These are phyloP conservation scores for Bryoerythrophyllum caledonicum DNA, from an alignment of 225 moss, liverwort and hornwort species.

Conservation along the genomic window DNA sequence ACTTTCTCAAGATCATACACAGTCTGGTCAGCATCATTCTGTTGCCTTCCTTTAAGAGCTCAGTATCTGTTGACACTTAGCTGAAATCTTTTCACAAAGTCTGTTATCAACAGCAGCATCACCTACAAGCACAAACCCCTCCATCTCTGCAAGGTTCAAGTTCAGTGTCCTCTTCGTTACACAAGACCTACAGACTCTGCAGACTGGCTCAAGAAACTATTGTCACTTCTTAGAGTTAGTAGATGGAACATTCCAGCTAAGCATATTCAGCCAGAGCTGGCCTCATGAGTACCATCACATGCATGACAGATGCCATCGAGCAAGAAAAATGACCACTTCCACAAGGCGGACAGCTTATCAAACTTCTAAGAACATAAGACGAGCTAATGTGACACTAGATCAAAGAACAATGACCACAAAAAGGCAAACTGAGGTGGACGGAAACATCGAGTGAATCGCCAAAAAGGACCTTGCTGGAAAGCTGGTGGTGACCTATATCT, in stretches of 20 bases:
- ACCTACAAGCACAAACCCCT: conserved; percentile 48
- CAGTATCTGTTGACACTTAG: conserved; percentile 25
- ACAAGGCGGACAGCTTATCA: conserved; percentile 9
- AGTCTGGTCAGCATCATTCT: conserved; percentile 30
- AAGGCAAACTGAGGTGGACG: conserved; percentile 9
- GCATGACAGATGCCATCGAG: background rate
- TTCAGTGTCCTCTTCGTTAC: conserved; percentile 19
- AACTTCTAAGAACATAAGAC: background rate
- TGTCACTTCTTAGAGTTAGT: background rate
- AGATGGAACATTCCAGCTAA: background rate
- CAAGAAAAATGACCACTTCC: conserved; percentile 10
- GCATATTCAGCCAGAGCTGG: conserved; percentile 9
- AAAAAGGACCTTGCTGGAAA: conserved; percentile 14
- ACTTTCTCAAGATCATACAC: conserved; percentile 17
- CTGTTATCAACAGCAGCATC: conserved; percentile 24
- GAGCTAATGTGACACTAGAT: conserved; percentile 1
- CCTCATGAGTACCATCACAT: background rate
- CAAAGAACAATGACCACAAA: background rate
- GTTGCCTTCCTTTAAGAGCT: conserved; percentile 18
- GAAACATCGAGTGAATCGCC: conserved; percentile 26
- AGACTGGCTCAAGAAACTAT: background rate
- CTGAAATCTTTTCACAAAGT: conserved; percentile 26
- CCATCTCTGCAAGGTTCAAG: conserved; percentile 41
- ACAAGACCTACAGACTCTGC: background rate
- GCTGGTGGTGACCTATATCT: conserved; percentile 32